Percentiles rank a stretch among this genome's conserved stretches.
Conservation (phyloP, 176 grass and related monocot genomes). For the Musa beccarii region DNA sequence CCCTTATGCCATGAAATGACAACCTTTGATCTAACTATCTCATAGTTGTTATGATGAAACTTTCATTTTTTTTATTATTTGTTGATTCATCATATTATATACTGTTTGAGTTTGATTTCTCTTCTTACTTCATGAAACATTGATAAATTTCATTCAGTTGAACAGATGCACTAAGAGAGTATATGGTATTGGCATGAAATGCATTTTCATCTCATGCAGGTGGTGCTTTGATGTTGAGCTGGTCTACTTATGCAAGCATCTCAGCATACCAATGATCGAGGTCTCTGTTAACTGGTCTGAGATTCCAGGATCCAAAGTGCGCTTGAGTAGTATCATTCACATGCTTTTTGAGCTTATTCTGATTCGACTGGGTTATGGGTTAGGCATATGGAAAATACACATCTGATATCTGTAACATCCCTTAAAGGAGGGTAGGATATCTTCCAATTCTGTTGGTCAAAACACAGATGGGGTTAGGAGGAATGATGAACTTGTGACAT, state of each 20-base stretch:
- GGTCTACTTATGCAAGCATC: conserved; percentile 81
- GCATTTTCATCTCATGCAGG: conserved; percentile 20
- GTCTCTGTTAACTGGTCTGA: conserved; percentile 91
- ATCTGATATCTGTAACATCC: conserved; percentile 7
- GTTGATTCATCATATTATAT: no score
- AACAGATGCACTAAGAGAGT: no score
- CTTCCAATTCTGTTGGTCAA: neutral
- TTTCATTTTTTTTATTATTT: no score
- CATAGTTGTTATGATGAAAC: no score
- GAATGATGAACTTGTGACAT: neutral
- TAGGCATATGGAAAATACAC: conserved; percentile 81
- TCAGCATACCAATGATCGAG: conserved; percentile 69
- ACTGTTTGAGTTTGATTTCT: no score
- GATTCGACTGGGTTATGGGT: conserved; percentile 74
- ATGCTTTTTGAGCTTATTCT: conserved; percentile 94
- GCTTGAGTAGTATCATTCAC: conserved; percentile 68
- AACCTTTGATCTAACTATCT: no score
- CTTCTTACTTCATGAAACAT: neutral
- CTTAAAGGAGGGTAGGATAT: neutral
- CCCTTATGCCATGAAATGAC: no score
- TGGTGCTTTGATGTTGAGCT: conserved; percentile 98
- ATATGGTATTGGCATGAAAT: no score
- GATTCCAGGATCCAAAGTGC: conserved; percentile 90
- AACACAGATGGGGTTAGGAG: neutral
- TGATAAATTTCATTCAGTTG: neutral